These are phyloP conservation scores for Ambrosia artemisiifolia DNA, from an alignment of 129 eudicot genomes.

Conservation along the genomic window DNA sequence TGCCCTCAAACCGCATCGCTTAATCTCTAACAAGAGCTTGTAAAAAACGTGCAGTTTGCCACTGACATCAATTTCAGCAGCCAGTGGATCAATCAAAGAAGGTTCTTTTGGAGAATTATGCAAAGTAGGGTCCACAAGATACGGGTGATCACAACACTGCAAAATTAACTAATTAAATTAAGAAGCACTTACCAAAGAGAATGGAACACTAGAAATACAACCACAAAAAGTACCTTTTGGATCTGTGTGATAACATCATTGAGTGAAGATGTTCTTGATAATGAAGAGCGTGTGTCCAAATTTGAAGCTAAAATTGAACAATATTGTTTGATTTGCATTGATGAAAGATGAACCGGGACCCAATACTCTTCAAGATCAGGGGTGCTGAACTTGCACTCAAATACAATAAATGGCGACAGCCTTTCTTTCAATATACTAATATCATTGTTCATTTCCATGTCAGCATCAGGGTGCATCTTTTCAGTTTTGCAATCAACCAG, in stretches of 20 bases:
- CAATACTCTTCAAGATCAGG: slow-evolving; percentile 51
- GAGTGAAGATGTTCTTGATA: slow-evolving; percentile 30
- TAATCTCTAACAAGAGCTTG: slow-evolving; percentile 49
- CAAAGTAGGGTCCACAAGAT: slow-evolving; percentile 58
- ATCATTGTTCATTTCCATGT: slow-evolving; percentile 11
- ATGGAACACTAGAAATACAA: not conserved
- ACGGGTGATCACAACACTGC: slow-evolving; percentile 90
- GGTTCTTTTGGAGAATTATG: slow-evolving; percentile 30
- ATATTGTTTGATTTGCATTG: slow-evolving; percentile 59
- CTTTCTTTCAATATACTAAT: slow-evolving; percentile 20
- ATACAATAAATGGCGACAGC: slow-evolving; percentile 38
- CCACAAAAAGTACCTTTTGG: not conserved
- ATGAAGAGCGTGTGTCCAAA: slow-evolving; percentile 40
- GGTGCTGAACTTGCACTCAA: slow-evolving; percentile 25
- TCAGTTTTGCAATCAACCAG: slow-evolving; percentile 34
- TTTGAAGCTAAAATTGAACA: slow-evolving; percentile 49
- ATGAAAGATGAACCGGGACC: slow-evolving; percentile 67
- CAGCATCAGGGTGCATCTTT: slow-evolving; percentile 10
- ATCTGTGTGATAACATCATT: slow-evolving; percentile 43
- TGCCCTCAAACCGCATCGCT: slow-evolving; percentile 40
- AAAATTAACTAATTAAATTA: slow-evolving; percentile 1
- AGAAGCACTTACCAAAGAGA: not conserved
- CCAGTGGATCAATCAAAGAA: slow-evolving; percentile 32
- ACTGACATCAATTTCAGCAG: slow-evolving; percentile 55
- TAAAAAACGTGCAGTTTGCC: slow-evolving; percentile 65